A percentile compares a stretch with the other conserved stretches of the same genome.
Evolutionary conservation across 495 filamentous ascomycete species (phyloP).

Genomic region (Aeminium ludgeri): DNA sequence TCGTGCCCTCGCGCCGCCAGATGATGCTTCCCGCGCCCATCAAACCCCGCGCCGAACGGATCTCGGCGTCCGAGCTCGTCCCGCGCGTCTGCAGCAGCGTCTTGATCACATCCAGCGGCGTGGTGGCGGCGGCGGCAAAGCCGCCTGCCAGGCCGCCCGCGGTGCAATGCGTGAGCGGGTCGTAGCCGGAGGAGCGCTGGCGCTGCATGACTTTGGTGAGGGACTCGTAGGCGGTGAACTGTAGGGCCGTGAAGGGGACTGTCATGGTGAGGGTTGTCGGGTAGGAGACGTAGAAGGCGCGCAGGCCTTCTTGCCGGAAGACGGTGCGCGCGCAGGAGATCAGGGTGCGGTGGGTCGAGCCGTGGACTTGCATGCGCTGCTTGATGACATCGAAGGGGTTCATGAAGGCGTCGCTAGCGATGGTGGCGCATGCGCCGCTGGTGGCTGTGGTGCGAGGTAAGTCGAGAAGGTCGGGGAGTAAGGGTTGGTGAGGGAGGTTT

Average conservation of each 20-base stretch:
- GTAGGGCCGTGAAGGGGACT: constrained; percentile 87
- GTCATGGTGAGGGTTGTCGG: constrained; percentile 98
- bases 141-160: constrained; percentile 87
- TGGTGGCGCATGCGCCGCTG: constrained; percentile 86
- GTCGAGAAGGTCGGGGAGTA: background rate
- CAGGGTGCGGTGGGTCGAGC: constrained; percentile 77
- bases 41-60: constrained; percentile 72
- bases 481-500: background rate
- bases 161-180: constrained; percentile 79
- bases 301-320: constrained; percentile 72
- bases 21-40: constrained; percentile 67
- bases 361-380: constrained; percentile 96
- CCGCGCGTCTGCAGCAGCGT: constrained; percentile 89
- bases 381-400: constrained; percentile 99
- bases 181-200: constrained; percentile 34
- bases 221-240: constrained; percentile 94
- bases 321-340: constrained; percentile 70
- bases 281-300: constrained; percentile 96
- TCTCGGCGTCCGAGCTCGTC: constrained; percentile 58
- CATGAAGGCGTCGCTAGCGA: constrained; percentile 95
- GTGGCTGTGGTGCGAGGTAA: constrained; percentile 39
- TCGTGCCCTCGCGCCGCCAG: constrained; percentile 63
- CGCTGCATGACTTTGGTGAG: constrained; percentile 63
- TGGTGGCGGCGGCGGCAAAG: constrained; percentile 82
- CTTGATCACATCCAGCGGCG: constrained; percentile 94